Evolutionary conservation across 139 green algal species (phyloP), one percentile per base, ranked within the genome.

Genomic region (Closterium sp.): DNA sequence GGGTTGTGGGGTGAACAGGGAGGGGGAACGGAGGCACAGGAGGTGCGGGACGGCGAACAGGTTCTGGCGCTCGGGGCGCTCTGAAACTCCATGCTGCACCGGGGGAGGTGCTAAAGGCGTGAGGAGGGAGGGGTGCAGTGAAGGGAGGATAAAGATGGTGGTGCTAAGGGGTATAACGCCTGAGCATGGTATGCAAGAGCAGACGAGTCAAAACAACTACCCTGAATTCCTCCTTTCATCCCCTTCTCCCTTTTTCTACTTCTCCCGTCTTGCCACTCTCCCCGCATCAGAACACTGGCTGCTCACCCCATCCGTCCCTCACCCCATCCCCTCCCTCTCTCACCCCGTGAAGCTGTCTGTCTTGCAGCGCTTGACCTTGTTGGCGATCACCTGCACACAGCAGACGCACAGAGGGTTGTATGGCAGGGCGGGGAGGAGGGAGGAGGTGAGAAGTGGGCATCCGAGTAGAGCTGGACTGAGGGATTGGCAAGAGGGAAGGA

Each of bases 311-410:
- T 7, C 38, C 38, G 10, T 66, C 8, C 3, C 7, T 66, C 4
- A 66, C 38, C 38, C 38, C 36, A 55, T 6, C 4, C 12, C 16
- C 38, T 28, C 55, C 55, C 55, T 76, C 4, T 1, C 55, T 76
- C 55, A 93, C 1, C 95, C 95, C 7, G 94, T 89, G n/a, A 95
- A 92, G 31, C 94, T 84, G 90, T 99, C 98, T 3, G 98, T 99
- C 93, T 94, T 94, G 87, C 94, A 93, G 9, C 94, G 91, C 92
- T 97, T 97, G 83, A 98, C 95, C 94, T 99, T 99, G 76, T 96
- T 95, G n/a, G 88, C 90, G 28, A 99, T 98, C 23, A 91, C 91
- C 91, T 93, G 91, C 88, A 66, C 55, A 28, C 55, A 28, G 55
- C 55, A 76, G 16, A 28, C 4, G n/a, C n/a, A n/a, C n/a, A n/a